Conservation (phyloP, 495 filamentous ascomycete species). For the Penicillium ochrochloron region DNA sequence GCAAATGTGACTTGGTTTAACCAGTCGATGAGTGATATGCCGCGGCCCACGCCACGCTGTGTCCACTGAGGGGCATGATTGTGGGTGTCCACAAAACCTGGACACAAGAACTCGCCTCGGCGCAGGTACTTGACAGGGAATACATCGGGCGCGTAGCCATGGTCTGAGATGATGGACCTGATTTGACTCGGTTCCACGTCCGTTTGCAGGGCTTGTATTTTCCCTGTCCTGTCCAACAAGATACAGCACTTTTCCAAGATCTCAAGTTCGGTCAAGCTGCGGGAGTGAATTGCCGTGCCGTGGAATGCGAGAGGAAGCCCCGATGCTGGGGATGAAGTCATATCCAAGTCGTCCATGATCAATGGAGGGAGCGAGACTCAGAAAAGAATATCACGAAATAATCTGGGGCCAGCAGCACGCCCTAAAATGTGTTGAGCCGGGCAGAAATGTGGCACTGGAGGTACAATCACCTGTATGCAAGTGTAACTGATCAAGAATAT, state of each 20-base stretch:
- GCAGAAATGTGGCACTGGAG: neutral
- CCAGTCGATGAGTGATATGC: slow-evolving; percentile 64
- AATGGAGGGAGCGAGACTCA: neutral
- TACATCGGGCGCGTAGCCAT: slow-evolving; percentile 39
- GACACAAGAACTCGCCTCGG: slow-evolving; percentile 59
- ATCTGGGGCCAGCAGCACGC: neutral
- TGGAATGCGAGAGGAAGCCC: slow-evolving; percentile 48
- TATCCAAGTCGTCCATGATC: slow-evolving; percentile 22
- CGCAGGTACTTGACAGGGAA: slow-evolving; percentile 45
- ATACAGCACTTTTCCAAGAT: slow-evolving; percentile 54
- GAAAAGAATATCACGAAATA: neutral
- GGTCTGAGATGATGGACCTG: slow-evolving; percentile 28
- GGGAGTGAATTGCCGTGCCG: slow-evolving; percentile 59
- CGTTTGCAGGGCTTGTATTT: slow-evolving; percentile 42
- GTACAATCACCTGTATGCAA: neutral
- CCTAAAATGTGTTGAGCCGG: too few relatives aligned
- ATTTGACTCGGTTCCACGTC: slow-evolving; percentile 22
- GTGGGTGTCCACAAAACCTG: slow-evolving; percentile 68
- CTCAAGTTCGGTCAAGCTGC: slow-evolving; percentile 43
- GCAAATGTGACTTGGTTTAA: slow-evolving; percentile 64
- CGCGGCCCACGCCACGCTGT: slow-evolving; percentile 62
- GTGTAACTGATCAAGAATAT: neutral
- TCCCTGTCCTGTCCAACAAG: slow-evolving; percentile 45
- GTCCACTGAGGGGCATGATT: slow-evolving; percentile 69
- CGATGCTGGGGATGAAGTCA: slow-evolving; percentile 21